Base-by-base conservation (phyloP, 1,139 yeast genomes). In the Taiozyma sp. region DNA sequence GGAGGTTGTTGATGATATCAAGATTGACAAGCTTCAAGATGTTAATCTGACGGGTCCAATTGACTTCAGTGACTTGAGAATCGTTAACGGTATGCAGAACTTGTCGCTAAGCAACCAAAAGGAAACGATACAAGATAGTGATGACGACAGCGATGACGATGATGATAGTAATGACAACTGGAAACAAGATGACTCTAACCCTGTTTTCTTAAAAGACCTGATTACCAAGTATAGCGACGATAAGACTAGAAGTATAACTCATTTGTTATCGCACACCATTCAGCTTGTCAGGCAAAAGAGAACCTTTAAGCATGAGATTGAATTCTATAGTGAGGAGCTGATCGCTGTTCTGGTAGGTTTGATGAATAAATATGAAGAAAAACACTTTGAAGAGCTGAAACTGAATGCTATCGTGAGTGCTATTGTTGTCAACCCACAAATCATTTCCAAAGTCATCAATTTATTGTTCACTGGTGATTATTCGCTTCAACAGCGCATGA, bases 401-500 rank as follows among this genome's bases (percentile, higher is more conserved):
- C 68, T 86, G 13, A 79, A 80, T 51, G 74, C 82, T 32, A 59
- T 85, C 57, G 79, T 85, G 12, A 76, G 89, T 10, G 70, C 84
- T 1, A 64, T 84, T 30, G 80, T 75, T 1, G 69, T 79, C 1
- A 71, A 71, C 52, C 84, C 86, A 2, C 46, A 56, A 6, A 59
- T 77, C 2, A 59, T 73, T 1, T 50, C 66, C 0, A 73, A 71
- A 48, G 55, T 81, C 3, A 66, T 77, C 48, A 63, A 72, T 30
- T 65, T 80, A 22, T 68, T 86, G 19, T 70, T 81, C 32, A 71
- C 75, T 0, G 85, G 87, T 0, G 93, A 87, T 60, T 78, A 83
- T 51, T 83, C 90, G 0, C 65, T 86, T n/a, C 88, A 83, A 55
- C 85, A 80, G 52, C 65, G 93, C 52, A 72, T 86, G 68, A 66